A percentile compares a stretch with the other conserved stretches of the same genome.
phyloP scores from a whole-genome alignment of 257 asterid genomes.

The Lithospermum erythrorhizon region DNA sequence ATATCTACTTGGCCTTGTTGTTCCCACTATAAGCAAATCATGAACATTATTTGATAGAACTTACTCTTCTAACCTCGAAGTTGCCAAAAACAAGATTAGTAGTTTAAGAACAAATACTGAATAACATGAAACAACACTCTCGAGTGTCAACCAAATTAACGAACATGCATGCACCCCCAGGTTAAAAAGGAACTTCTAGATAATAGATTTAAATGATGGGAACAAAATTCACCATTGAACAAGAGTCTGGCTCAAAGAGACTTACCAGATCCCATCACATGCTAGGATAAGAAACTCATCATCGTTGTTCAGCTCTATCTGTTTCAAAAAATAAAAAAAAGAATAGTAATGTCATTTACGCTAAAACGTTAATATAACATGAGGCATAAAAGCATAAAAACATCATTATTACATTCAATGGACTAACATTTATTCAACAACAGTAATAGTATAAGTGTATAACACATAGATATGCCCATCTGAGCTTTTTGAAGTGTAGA shows the following conservation, averaged over 20 bases:
- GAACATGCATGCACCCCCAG: too few species aligned
- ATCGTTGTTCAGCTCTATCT: constrained; percentile 71
- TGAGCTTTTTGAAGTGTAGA: neutral
- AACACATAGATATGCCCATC: neutral
- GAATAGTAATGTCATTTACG: constrained; percentile 11
- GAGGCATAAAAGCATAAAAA: neutral
- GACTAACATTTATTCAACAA: neutral
- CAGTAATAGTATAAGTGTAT: neutral
- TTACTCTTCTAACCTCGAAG: too few species aligned
- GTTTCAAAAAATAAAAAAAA: constrained; percentile 14
- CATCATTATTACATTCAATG: constrained; percentile 2
- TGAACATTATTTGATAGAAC: too few species aligned
- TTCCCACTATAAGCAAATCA: too few species aligned
- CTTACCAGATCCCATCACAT: constrained; percentile 98
- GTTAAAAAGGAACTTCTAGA: too few species aligned
- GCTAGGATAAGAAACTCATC: constrained; percentile 90
- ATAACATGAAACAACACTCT: too few species aligned
- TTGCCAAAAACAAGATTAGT: too few species aligned
- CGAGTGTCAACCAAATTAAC: too few species aligned
- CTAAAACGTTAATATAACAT: neutral
- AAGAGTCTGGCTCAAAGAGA: neutral
- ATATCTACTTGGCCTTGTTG: too few species aligned
- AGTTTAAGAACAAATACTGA: too few species aligned
- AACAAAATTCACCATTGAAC: too few species aligned
- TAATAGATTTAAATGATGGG: too few species aligned